These are phyloP conservation scores for Penicillium chermesinum DNA, from an alignment of 495 filamentous ascomycete species.

Conservation along the genomic window DNA sequence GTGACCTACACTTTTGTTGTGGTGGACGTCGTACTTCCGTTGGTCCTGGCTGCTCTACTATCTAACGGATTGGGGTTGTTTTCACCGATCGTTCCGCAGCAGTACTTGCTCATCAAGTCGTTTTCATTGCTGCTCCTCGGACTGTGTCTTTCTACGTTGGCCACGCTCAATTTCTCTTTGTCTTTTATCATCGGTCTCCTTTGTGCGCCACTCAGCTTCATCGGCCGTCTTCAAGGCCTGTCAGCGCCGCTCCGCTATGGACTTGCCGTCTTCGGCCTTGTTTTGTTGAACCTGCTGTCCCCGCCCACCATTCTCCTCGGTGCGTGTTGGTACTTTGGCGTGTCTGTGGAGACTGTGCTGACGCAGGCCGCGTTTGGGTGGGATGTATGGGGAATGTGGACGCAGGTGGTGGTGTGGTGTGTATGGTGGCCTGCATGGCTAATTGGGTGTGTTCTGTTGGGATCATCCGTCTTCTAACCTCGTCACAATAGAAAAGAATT, in stretches of 20 bases:
- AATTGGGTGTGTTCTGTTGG: conserved; percentile 51
- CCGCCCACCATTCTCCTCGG: conserved; percentile 59
- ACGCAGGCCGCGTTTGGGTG: conserved; percentile 80
- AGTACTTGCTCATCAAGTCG: conserved; percentile 74
- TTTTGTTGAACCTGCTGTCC: conserved; percentile 54
- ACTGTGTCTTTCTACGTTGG: conserved; percentile 84
- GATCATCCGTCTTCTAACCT: conserved; percentile 38
- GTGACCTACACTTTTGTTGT: conserved; percentile 47
- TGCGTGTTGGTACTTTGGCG: conserved; percentile 46
- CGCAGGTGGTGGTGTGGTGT: conserved; percentile 85
- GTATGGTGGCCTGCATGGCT: conserved; percentile 99
- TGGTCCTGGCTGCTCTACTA: conserved; percentile 54
- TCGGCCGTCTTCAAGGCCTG: conserved; percentile 43
- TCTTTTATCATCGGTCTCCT: conserved; percentile 80
- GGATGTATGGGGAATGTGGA: conserved; percentile 89
- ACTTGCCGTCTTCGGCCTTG: conserved; percentile 21
- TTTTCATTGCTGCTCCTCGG: conserved; percentile 90
- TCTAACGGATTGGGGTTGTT: conserved; percentile 42
- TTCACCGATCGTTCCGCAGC: conserved; percentile 53
- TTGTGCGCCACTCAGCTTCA: conserved; percentile 69
- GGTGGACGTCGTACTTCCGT: conserved; percentile 53
- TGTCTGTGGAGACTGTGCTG: conserved; percentile 53
- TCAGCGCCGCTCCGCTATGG: conserved; percentile 18
- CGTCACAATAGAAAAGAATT: no score
- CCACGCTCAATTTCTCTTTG: conserved; percentile 94